Conservation (phyloP, 192 early-diverging fungal species). For the Tieghemiomyces parasiticus region DNA sequence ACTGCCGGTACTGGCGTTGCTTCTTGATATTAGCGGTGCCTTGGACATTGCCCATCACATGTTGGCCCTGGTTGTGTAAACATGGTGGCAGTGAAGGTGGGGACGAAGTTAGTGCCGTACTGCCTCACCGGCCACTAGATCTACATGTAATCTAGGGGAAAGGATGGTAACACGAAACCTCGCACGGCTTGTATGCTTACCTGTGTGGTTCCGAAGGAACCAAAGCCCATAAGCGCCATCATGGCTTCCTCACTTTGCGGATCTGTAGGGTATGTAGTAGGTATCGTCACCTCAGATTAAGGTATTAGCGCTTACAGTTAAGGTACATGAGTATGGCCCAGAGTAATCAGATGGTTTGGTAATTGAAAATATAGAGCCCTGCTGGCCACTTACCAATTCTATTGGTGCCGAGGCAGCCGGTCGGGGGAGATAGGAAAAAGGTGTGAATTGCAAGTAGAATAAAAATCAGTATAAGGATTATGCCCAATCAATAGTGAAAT, state of each 20-base stretch:
- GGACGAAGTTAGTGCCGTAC: neutral
- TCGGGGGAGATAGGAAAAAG: too few relatives aligned
- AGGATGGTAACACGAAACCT: neutral
- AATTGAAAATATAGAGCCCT: too few relatives aligned
- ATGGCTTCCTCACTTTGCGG: conserved; percentile 65
- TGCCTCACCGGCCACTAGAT: neutral
- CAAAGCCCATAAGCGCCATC: conserved; percentile 78
- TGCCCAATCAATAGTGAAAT: too few relatives aligned
- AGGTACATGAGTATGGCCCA: too few relatives aligned
- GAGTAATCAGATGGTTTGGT: too few relatives aligned
- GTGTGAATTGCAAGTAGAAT: too few relatives aligned
- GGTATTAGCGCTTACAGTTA: too few relatives aligned
- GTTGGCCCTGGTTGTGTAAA: conserved; percentile 37
- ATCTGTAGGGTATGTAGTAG: too few relatives aligned
- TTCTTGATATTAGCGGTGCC: conserved; percentile 71
- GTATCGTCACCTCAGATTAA: too few relatives aligned
- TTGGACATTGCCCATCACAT: conserved; percentile 55
- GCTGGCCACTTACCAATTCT: too few relatives aligned
- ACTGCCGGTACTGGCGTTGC: conserved; percentile 76
- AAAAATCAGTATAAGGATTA: too few relatives aligned
- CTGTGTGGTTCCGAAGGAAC: conserved; percentile 75
- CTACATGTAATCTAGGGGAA: neutral
- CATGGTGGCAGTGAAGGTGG: neutral
- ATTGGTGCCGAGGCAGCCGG: too few relatives aligned
- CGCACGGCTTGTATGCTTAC: conserved; percentile 18